phyloP scores from a whole-genome alignment of 2,329 filamentous ascomycete species.

The Cladosporium sp. region DNA sequence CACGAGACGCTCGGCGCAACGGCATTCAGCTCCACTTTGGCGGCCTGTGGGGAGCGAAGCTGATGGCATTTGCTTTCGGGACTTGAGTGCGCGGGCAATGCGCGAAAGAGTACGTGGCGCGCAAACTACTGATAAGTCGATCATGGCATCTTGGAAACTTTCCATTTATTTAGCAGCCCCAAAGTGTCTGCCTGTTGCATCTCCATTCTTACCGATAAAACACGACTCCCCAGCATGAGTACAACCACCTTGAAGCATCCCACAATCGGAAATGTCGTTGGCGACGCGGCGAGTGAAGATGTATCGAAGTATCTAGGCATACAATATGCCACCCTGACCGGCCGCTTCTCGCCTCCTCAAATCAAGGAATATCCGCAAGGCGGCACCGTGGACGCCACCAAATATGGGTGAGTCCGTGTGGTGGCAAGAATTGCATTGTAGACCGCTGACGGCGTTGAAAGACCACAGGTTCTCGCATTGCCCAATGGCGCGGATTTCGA shows the following conservation, averaged over 20 bases:
- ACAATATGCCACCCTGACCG: slow-evolving; percentile 33
- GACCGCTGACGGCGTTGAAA: slow-evolving; percentile 11
- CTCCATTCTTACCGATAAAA: neutral
- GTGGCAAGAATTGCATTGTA: neutral
- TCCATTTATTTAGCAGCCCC: neutral
- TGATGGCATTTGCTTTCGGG: neutral
- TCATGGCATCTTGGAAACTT: neutral
- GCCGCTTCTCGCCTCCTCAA: slow-evolving; percentile 32
- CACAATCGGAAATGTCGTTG: slow-evolving; percentile 20
- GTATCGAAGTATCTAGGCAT: slow-evolving; percentile 33
- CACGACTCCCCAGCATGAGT: neutral
- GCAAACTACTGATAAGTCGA: neutral
- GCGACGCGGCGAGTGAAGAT: slow-evolving; percentile 17
- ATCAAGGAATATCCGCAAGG: slow-evolving; percentile 24
- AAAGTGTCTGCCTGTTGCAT: neutral
- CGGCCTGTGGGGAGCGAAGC: neutral
- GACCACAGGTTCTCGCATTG: slow-evolving; percentile 36
- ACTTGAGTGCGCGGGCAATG: neutral
- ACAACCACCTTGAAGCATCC: slow-evolving; percentile 15
- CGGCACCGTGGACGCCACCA: slow-evolving; percentile 28
- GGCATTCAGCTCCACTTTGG: neutral
- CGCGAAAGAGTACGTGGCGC: too few species aligned
- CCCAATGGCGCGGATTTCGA: slow-evolving; percentile 40
- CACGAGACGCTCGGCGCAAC: neutral
- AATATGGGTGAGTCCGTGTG: slow-evolving; percentile 27